These are phyloP conservation scores for Monotropa hypopitys DNA, from an alignment of 179 eudicot species.

Conservation along the genomic window DNA sequence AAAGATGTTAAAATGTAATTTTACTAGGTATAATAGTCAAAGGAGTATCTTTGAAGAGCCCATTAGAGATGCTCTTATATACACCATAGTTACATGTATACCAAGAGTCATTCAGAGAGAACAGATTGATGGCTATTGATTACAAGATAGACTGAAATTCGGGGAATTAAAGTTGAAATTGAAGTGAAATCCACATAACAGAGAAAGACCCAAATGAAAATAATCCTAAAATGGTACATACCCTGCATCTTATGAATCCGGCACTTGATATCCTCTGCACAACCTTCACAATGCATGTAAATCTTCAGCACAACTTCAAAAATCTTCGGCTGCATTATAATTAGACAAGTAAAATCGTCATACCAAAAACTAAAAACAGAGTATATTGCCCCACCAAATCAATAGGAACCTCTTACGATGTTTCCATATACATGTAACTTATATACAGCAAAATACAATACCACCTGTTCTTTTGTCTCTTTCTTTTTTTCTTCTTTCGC, in stretches of 20 bases:
- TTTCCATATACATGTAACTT: not conserved
- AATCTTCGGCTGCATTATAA: conserved; percentile 29
- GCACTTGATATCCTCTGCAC: conserved; percentile 31
- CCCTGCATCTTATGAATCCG: conserved; percentile 46
- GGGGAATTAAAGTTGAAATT: not conserved
- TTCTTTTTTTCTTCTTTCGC: conserved; percentile 9
- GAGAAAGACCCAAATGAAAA: not conserved
- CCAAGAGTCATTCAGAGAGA: not conserved
- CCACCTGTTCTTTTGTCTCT: conserved; percentile 19
- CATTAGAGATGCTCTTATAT: too few species aligned
- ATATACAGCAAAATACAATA: not conserved
- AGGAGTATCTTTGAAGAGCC: too few species aligned
- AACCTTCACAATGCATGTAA: conserved; percentile 51
- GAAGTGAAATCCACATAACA: not conserved
- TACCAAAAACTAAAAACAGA: not conserved
- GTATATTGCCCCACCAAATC: too few species aligned
- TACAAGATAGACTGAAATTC: not conserved
- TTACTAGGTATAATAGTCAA: too few species aligned
- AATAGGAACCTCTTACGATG: not conserved
- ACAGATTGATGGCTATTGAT: not conserved
- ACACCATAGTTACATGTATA: too few species aligned
- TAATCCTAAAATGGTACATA: conserved; percentile 5
- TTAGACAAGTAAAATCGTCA: not conserved
- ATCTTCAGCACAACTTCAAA: conserved; percentile 33
- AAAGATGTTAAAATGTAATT: too few species aligned